Conservation (phyloP, 148 eudicot genomes). For the Fagopyrum esculentum region DNA sequence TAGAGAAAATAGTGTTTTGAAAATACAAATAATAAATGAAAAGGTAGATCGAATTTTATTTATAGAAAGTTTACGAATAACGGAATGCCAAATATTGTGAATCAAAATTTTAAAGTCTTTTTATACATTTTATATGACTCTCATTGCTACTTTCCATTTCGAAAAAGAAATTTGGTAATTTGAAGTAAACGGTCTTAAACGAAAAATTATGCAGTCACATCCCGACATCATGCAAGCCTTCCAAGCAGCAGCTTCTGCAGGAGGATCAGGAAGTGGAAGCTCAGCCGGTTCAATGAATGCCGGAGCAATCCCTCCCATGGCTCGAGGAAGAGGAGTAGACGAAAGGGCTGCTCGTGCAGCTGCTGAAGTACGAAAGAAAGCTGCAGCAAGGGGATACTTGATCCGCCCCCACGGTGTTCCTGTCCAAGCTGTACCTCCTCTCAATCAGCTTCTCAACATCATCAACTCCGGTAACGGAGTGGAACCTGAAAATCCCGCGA, state of each 20-base stretch:
- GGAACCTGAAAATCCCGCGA: constrained; percentile 25
- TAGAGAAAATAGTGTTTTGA: too few species aligned
- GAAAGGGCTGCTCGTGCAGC: constrained; percentile 84
- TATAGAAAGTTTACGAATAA: too few species aligned
- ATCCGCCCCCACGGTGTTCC: constrained; percentile 53
- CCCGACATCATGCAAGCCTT: constrained; percentile 51
- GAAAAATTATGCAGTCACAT: constrained; percentile 24
- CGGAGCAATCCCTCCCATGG: constrained; percentile 15
- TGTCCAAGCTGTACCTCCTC: constrained; percentile 45
- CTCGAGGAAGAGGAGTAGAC: constrained; percentile 71
- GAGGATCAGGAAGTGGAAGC: constrained; percentile 43
- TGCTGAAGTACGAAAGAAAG: constrained; percentile 68
- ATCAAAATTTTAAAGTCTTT: too few species aligned
- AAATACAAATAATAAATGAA: too few species aligned
- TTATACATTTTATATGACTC: too few species aligned
- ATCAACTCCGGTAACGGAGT: constrained; percentile 31
- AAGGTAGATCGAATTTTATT: too few species aligned
- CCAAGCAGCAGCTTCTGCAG: constrained; percentile 54
- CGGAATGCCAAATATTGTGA: too few species aligned
- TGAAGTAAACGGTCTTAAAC: not conserved
- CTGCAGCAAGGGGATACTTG: constrained; percentile 59
- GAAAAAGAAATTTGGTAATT: not conserved
- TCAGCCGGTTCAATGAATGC: constrained; percentile 26
- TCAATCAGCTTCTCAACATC: constrained; percentile 42
- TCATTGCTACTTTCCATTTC: not conserved